Base-by-base conservation (phyloP, 768 basidiomycete genomes). In the Rhodotorula diobovata region DNA sequence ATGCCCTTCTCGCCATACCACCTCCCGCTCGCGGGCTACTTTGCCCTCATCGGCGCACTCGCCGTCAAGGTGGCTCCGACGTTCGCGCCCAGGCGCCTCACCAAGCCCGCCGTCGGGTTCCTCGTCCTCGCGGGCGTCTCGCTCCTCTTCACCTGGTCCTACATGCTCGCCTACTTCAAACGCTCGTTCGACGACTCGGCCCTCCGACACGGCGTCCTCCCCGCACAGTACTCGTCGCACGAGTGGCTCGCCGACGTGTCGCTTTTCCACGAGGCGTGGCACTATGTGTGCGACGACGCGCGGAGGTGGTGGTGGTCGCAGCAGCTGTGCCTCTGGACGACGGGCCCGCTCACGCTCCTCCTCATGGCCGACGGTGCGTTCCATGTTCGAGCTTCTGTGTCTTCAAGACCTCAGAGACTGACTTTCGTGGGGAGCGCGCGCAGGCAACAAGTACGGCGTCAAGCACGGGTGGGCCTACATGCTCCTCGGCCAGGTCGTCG, bases 301-400 rank as follows among this genome's bases (percentile, higher is more conserved):
- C 68, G 83, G 55, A 85, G 84, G 59, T 89, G 87, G 87, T 89
- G 87, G 88, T 88, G 87, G 86, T 86, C 85, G 72, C 85, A 87
- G 77, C 86, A 87, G 76, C 78, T 88, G 23, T 87, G 86, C 76
- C 74, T 86, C 32, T 87, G 83, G 80, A 87, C 87, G 9, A 84
- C 83, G 12, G 85, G 86, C 2, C 80, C 83, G 25, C 86, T 86
- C 84, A 86, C 86, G 0, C 77, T 85, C 2, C 84, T 87, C 68
- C 75, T 88, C 2, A 80, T 80, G 23, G 79, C 79, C 11, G 82
- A 88, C 81, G 86, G 88, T 86, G 67, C 68, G 81, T 77, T 37
- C 12, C 30, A 41, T n/a, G 34, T 43, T 45, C 41, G 25, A 61
- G 21, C 20, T 48, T 58, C 35, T 28, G 23, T 8, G 18, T 12